phyloP scores from a whole-genome alignment of 306 rosid genomes.

The Arachis stenosperma region DNA sequence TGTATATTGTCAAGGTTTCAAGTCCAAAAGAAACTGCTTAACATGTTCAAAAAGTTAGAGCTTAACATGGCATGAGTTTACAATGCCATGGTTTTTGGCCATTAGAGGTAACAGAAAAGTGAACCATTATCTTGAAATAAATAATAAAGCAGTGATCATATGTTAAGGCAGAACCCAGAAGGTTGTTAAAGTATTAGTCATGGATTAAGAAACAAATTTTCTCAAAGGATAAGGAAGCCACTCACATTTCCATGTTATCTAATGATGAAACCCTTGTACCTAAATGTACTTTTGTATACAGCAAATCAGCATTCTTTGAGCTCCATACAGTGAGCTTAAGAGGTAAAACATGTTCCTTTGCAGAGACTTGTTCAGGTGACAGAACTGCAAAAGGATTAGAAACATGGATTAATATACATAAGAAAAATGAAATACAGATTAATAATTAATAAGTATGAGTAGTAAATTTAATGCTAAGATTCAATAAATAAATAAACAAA shows the following conservation, averaged over 20 bases:
- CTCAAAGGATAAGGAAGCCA: slow-evolving; percentile 25
- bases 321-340: slow-evolving; percentile 53
- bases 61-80: background rate
- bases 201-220: slow-evolving; percentile 34
- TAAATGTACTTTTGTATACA: slow-evolving; percentile 54
- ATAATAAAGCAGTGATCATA: slow-evolving; percentile 19
- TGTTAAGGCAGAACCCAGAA: slow-evolving; percentile 23
- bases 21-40: too few species aligned
- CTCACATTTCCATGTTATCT: slow-evolving; percentile 73
- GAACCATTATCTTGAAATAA: slow-evolving; percentile 16
- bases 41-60: background rate
- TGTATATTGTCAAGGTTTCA: too few species aligned
- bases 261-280: slow-evolving; percentile 83
- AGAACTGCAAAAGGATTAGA: slow-evolving; percentile 75
- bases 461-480: slow-evolving; percentile 14
- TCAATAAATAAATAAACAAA: background rate
- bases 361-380: slow-evolving; percentile 83
- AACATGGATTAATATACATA: slow-evolving; percentile 43
- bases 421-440: background rate
- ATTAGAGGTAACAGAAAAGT: slow-evolving; percentile 21
- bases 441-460: background rate
- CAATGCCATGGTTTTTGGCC: background rate
- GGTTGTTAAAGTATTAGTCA: background rate
- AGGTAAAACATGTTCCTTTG: slow-evolving; percentile 79
- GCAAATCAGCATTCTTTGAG: slow-evolving; percentile 49